These are phyloP conservation scores for Boletus coccyginus DNA, from an alignment of 768 basidiomycete genomes.

Conservation along the genomic window DNA sequence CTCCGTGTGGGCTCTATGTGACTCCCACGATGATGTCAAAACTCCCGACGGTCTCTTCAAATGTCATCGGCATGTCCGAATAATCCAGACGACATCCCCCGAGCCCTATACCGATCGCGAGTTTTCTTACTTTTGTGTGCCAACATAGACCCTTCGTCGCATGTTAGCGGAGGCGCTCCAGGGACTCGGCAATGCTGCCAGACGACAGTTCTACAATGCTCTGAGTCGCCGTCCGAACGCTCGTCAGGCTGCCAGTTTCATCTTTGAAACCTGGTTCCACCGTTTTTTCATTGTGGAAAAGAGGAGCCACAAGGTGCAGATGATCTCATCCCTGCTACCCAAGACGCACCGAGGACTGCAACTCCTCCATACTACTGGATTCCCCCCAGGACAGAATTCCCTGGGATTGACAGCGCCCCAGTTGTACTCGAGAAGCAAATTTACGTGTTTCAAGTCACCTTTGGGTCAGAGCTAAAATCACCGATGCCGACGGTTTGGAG, in stretches of 20 bases:
- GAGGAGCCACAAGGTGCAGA: background rate
- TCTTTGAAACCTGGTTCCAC: background rate
- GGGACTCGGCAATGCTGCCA: rapidly evolving
- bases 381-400: background rate
- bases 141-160: background rate
- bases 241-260: no score
- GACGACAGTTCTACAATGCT: background rate
- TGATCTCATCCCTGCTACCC: background rate
- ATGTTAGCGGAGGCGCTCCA: background rate
- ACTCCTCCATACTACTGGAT: background rate
- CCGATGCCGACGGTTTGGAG: background rate
- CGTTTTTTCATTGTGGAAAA: no score
- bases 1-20: background rate
- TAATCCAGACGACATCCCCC: background rate
- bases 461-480: rapidly evolving
- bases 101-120: background rate
- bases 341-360: background rate
- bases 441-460: background rate
- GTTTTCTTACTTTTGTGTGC: background rate
- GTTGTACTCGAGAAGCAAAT: background rate
- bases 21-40: background rate
- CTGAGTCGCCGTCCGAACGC: background rate
- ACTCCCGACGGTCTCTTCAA: background rate
- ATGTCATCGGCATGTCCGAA: background rate
- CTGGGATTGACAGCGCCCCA: background rate